These are phyloP conservation scores for Globisporangium acanthophoron DNA, from an alignment of 352 stramenopile species.

Conservation along the genomic window DNA sequence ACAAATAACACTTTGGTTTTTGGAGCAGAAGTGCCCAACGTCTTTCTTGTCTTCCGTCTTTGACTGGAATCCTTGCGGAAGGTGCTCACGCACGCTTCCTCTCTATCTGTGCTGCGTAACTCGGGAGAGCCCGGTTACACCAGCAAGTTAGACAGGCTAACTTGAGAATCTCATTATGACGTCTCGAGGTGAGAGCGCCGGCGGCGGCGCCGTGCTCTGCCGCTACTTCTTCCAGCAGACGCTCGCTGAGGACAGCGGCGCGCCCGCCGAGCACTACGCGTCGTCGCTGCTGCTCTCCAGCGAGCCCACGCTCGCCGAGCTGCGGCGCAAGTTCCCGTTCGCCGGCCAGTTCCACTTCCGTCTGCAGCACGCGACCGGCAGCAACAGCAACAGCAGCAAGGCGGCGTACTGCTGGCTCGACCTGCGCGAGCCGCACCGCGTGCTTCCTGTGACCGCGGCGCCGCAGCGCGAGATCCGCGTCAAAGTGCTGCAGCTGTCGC, in stretches of 20 bases:
- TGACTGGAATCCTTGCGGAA: too few relatives aligned
- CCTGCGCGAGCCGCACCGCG: constrained; percentile 39
- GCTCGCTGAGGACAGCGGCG: constrained; percentile 41
- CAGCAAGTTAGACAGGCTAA: too few relatives aligned
- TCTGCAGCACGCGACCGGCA: constrained; percentile 32
- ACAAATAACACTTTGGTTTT: too few relatives aligned
- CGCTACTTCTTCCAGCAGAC: constrained; percentile 84
- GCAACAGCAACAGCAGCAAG: neutral
- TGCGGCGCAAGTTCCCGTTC: constrained; percentile 75
- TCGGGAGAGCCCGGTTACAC: too few relatives aligned
- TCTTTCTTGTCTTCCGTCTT: too few relatives aligned
- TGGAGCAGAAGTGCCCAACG: too few relatives aligned
- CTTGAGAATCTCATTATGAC: neutral
- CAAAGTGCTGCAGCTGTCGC: constrained; percentile 74
- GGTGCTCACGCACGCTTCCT: too few relatives aligned
- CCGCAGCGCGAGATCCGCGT: constrained; percentile 44
- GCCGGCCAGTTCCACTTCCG: constrained; percentile 75
- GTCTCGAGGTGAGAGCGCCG: neutral
- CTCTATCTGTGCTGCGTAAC: too few relatives aligned
- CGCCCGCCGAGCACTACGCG: constrained; percentile 36
- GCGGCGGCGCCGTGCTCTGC: constrained; percentile 50
- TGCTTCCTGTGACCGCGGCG: constrained; percentile 25
- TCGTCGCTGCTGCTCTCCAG: constrained; percentile 66
- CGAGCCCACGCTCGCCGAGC: constrained; percentile 49
- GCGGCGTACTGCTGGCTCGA: constrained; percentile 75